These are phyloP conservation scores for Leptographium lundbergii DNA, from an alignment of 2,329 filamentous ascomycete species.

Conservation along the genomic window DNA sequence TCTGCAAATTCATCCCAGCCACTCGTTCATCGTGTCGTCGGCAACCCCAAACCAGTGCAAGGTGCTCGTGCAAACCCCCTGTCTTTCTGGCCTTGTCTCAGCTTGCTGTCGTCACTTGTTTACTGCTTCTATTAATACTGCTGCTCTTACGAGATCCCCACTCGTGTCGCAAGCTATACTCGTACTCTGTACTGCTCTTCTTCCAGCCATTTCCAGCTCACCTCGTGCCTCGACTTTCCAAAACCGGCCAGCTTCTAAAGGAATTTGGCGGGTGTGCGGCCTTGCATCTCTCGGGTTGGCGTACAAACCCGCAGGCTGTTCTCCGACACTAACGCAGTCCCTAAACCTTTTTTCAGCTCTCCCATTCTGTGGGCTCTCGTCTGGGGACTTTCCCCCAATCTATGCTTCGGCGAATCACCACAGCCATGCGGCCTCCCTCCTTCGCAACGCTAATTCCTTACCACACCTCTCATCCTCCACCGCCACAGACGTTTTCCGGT, in stretches of 20 bases:
- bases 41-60: not conserved
- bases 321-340: constrained; percentile 2
- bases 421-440: not conserved
- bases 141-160: not conserved
- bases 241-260: not conserved
- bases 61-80: not conserved
- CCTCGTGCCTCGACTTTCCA: not conserved
- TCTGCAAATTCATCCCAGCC: not conserved
- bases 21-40: not conserved
- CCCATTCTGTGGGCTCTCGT: not conserved
- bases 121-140: not conserved
- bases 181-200: not conserved
- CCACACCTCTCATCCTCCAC: not conserved
- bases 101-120: not conserved
- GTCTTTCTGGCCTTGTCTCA: not conserved
- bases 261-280: not conserved
- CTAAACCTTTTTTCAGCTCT: constrained; percentile 9
- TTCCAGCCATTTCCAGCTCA: not conserved
- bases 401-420: not conserved
- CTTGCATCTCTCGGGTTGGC: not conserved
- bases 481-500: not conserved
- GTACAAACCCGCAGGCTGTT: constrained; percentile 4
- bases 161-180: not conserved
- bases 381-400: not conserved
- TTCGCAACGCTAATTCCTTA: not conserved